Evolutionary conservation across 768 basidiomycete genomes (phyloP), one percentile per base, ranked within the genome.

Genomic region (Suillus brevipes): DNA sequence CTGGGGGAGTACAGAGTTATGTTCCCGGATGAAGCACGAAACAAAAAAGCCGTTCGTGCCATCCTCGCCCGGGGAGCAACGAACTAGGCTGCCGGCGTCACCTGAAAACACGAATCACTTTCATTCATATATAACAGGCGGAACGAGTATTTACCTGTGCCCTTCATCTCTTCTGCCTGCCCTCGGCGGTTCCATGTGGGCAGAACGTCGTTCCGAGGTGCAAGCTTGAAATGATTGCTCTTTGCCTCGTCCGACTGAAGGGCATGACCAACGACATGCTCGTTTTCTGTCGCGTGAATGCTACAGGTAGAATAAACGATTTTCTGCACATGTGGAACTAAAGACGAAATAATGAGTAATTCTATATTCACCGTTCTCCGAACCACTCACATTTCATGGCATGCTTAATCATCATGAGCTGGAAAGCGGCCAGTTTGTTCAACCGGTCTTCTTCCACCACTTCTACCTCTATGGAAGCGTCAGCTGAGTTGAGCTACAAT

Each of bases 291-390:
- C 16, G 91, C 85, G 76, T 98, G 90, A 56, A 97, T 82, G 67
- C 95, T 97, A 74, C 97, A 99, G n/a, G 97, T 99, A 28, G 96
- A 99, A 77, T 99, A 99, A 34, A 95, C 95, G 70, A 99, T 94
- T 70, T 85, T 87, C 64, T 82, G 77, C 42, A 89, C 92, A 47
- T 82, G 81, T 2, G 93, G 89, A 76, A 96, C 95, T 97, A 68
- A 23, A 14, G 36, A 59, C 36, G 34, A 47, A 49, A 36, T 40
- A 34, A 55, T 49, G 37, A 57, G 64, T 42, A 74, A 66, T 42
- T 34, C 59, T 59, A 63, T 31, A 62, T 65, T 57, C 14, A 25
- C 61, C 67, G 37, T 13, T 36, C 55, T 10, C 28, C 38, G 42
- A 50, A 61, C 12, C 23, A 73, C 85, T 71, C 73, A 95, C 95